A percentile compares a stretch with the other conserved stretches of the same genome.
Conservation (phyloP, 345 rosid genomes). For the Euphorbia tirucalli region DNA sequence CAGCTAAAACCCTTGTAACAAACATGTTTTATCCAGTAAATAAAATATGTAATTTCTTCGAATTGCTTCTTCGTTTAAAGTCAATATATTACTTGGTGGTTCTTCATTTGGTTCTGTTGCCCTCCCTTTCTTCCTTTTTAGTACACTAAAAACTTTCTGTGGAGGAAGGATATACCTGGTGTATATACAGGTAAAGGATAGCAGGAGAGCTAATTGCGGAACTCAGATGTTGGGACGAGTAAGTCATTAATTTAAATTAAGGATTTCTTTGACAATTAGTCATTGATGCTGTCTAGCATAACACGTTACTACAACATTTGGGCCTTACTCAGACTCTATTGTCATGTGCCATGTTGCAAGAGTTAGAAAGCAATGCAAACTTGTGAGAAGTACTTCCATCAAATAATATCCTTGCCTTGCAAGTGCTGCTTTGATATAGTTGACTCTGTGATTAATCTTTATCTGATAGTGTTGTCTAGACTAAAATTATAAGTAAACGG, state of each 20-base stretch:
- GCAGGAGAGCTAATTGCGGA: background rate
- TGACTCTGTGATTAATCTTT: too few relatives aligned
- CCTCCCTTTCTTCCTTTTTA: background rate
- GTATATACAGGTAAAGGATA: background rate
- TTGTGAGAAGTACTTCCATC: background rate
- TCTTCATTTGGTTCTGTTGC: background rate
- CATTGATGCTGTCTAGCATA: background rate
- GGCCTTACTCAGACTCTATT: background rate
- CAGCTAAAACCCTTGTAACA: background rate
- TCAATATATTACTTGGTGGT: background rate
- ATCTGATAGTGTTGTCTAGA: too few relatives aligned
- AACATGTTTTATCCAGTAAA: background rate
- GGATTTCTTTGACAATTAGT: background rate
- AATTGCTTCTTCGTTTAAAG: background rate
- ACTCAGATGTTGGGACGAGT: background rate
- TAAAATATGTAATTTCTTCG: background rate
- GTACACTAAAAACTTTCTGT: background rate
- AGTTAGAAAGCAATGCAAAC: background rate
- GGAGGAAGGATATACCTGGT: background rate
- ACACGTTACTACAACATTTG: background rate
- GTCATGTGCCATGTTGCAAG: background rate
- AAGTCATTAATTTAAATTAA: too few relatives aligned
- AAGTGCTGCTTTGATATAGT: too few relatives aligned
- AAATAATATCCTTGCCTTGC: too few relatives aligned
- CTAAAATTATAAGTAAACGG: too few relatives aligned